Evolutionary conservation across 768 basidiomycete genomes (phyloP).

Genomic region (Tulasnella sp.): DNA sequence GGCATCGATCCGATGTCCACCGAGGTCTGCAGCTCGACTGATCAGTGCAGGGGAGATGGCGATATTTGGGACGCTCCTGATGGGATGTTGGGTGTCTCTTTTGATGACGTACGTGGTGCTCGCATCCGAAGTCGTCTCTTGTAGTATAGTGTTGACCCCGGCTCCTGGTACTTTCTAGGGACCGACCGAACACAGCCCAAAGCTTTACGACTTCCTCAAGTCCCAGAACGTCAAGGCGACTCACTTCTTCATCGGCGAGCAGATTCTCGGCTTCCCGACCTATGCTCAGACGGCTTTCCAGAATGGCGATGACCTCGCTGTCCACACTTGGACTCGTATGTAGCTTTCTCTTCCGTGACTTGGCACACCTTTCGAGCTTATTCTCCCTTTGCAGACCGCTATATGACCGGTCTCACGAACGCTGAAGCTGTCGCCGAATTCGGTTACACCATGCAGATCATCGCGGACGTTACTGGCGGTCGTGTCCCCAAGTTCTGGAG

Average conservation of each 20-base stretch:
- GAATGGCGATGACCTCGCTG: slow-evolving; percentile 25
- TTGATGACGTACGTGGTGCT: slow-evolving; percentile 1
- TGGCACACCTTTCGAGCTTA: not conserved
- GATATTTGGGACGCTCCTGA: slow-evolving; percentile 10
- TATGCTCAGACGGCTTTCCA: slow-evolving; percentile 42
- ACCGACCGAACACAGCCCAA: slow-evolving; percentile 36
- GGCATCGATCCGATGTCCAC: not conserved
- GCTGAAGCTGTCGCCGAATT: slow-evolving; percentile 57
- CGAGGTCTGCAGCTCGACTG: not conserved
- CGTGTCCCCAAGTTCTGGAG: slow-evolving; percentile 68
- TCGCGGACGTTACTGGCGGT: slow-evolving; percentile 66
- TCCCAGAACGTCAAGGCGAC: slow-evolving; percentile 57
- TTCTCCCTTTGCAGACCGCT: slow-evolving; percentile 33
- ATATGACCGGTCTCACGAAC: slow-evolving; percentile 54
- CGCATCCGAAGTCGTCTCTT: not conserved
- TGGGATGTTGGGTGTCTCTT: slow-evolving; percentile 2
- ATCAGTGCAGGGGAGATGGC: not conserved
- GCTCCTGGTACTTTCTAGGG: slow-evolving; percentile 28
- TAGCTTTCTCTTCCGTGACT: not conserved
- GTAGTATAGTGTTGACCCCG: not conserved
- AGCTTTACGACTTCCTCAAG: slow-evolving; percentile 54
- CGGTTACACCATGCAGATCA: slow-evolving; percentile 70
- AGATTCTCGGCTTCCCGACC: slow-evolving; percentile 46
- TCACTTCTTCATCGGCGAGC: slow-evolving; percentile 81
- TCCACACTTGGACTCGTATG: slow-evolving; percentile 32